A percentile compares a stretch with the other conserved stretches of the same genome.
Evolutionary conservation across 1,284 basidiomycete species (phyloP).

Genomic region (Schizophyllum amplum): DNA sequence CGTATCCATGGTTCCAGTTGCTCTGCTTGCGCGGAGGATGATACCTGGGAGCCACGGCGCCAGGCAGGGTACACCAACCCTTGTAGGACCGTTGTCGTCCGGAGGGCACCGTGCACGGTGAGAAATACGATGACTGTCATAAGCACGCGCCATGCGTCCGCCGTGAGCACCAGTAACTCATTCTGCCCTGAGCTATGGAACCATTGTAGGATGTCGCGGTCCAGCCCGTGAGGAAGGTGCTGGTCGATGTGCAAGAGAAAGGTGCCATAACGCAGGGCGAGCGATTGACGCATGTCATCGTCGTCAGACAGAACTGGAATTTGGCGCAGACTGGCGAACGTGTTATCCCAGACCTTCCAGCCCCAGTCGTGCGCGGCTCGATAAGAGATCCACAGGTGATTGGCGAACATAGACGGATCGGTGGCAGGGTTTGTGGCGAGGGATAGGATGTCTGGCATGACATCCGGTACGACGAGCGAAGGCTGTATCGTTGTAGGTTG

Average conservation of each 20-base stretch:
- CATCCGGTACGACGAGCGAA: conserved; percentile 40
- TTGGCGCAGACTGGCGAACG: conserved; percentile 60
- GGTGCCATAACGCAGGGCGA: conserved; percentile 54
- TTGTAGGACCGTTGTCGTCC: conserved; percentile 60
- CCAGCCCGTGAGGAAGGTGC: conserved; percentile 62
- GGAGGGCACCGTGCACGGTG: conserved; percentile 57
- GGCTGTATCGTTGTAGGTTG: conserved; percentile 37
- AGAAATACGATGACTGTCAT: conserved; percentile 55
- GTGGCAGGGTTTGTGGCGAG: conserved; percentile 48
- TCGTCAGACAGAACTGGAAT: conserved; percentile 49
- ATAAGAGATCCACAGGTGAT: conserved; percentile 73
- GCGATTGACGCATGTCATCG: conserved; percentile 32
- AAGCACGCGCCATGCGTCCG: conserved; percentile 60
- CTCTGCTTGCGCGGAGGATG: conserved; percentile 27
- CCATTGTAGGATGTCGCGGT: conserved; percentile 61
- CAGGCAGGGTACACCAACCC: conserved; percentile 72
- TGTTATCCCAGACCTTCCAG: conserved; percentile 74
- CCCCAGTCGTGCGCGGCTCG: conserved; percentile 63
- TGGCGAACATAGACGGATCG: conserved; percentile 62
- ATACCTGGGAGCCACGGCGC: conserved; percentile 39
- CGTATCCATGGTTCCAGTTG: conserved; percentile 41
- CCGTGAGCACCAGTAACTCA: conserved; percentile 47
- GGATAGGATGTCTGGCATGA: conserved; percentile 59
- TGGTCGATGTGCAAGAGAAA: conserved; percentile 69
- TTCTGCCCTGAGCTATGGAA: conserved; percentile 54